Percentiles rank a stretch among this genome's conserved stretches.
Evolutionary conservation across 164 flowering plant genomes (phyloP).

Genomic region (Stephania yunnanensis): DNA sequence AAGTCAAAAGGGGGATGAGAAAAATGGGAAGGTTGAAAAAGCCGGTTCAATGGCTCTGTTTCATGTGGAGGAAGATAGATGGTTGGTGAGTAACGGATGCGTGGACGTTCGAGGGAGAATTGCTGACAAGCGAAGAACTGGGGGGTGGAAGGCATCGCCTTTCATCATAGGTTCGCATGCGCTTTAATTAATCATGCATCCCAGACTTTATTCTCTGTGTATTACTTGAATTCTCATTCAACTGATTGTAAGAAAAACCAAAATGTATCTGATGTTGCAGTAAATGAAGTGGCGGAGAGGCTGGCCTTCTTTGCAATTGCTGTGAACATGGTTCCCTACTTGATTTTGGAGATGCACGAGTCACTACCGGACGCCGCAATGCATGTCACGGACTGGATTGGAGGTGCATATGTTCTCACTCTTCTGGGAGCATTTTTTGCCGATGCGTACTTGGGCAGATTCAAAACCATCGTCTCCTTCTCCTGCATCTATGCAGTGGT

Average conservation of each 20-base stretch:
- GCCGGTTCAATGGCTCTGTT: no score
- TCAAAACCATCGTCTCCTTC: conserved; percentile 52
- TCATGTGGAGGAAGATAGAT: conserved; percentile 1
- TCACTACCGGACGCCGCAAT: conserved; percentile 49
- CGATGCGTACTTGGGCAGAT: conserved; percentile 72
- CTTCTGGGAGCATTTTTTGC: conserved; percentile 69
- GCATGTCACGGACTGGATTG: conserved; percentile 56
- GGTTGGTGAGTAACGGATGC: conserved; percentile 50
- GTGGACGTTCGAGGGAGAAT: conserved; percentile 44
- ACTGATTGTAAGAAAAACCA: neutral
- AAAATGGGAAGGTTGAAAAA: neutral
- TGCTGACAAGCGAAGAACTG: conserved; percentile 52
- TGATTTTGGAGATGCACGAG: conserved; percentile 45
- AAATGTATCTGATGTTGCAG: conserved; percentile 20
- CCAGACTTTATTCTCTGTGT: neutral
- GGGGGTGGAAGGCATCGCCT: conserved; percentile 72
- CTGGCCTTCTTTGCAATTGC: conserved; percentile 56
- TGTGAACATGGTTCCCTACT: conserved; percentile 57
- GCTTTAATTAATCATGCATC: neutral
- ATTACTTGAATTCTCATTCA: neutral
- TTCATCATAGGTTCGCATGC: conserved; percentile 52
- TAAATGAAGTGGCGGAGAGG: conserved; percentile 74
- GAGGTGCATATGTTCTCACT: conserved; percentile 58
- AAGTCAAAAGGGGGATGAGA: no score
- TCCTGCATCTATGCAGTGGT: conserved; percentile 56